Conservation (phyloP, 352 stramenopile genomes). For the Phytophthora aleatoria region DNA sequence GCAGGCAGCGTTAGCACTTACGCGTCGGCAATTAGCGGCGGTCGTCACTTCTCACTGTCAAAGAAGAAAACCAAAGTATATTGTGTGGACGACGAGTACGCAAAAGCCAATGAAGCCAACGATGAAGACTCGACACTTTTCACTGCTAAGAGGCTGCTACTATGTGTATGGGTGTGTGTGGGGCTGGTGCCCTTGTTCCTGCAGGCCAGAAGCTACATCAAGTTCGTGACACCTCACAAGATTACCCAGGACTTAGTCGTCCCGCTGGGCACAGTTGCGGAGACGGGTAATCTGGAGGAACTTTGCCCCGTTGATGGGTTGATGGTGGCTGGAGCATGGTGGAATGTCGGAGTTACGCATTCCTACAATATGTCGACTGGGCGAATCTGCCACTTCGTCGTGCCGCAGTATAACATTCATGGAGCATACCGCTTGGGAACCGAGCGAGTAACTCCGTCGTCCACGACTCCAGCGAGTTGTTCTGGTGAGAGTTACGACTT, state of each 20-base stretch:
- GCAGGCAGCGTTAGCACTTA: not conserved
- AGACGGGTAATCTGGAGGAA: not conserved
- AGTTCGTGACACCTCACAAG: constrained; percentile 16
- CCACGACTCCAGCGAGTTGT: constrained; percentile 15
- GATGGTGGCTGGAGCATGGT: constrained; percentile 14
- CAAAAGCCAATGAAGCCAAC: not conserved
- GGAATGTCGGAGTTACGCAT: constrained; percentile 14
- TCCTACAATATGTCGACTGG: constrained; percentile 8
- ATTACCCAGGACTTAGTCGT: constrained; percentile 10
- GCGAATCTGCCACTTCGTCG: constrained; percentile 17
- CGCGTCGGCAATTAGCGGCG: not conserved
- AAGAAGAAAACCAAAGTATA: not conserved
- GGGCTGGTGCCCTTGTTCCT: constrained; percentile 11
- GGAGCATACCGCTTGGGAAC: constrained; percentile 7
- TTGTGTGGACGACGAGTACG: not conserved
- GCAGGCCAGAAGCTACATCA: constrained; percentile 15
- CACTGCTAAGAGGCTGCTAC: constrained; percentile 1
- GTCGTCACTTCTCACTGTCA: not conserved
- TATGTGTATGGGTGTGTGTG: constrained; percentile 15
- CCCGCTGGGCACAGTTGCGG: not conserved
- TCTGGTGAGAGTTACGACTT: constrained; percentile 15
- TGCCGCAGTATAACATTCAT: constrained; percentile 24
- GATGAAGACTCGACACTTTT: not conserved
- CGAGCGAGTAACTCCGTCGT: constrained; percentile 5
- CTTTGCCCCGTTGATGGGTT: constrained; percentile 14